Evolutionary conservation across 176 grass and related monocot genomes (phyloP).

Genomic region (Zoysia japonica): DNA sequence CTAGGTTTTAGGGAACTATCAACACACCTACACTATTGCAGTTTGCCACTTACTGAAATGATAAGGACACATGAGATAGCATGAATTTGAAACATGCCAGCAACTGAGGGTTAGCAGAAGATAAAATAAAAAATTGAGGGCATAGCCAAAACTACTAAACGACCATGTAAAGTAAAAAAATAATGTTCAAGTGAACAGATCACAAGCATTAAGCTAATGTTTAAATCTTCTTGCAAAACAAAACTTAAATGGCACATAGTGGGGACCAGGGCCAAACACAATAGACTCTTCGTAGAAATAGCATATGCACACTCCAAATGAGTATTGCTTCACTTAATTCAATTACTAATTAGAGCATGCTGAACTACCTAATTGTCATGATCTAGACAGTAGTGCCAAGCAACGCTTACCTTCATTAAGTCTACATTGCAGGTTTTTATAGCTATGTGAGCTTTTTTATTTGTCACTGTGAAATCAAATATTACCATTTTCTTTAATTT

Average conservation of each 20-base stretch:
- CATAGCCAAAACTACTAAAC: not conserved
- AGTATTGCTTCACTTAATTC: not conserved
- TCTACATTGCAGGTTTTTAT: not conserved
- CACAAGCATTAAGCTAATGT: not conserved
- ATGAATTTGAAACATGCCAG: not conserved
- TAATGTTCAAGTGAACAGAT: not conserved
- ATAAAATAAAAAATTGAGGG: not conserved
- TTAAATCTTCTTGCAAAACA: conserved; percentile 1
- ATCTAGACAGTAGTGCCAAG: not conserved
- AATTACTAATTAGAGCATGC: not conserved
- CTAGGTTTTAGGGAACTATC: not conserved
- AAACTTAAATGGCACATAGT: not conserved
- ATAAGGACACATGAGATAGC: not conserved
- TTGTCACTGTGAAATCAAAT: not conserved
- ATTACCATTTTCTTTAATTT: not conserved
- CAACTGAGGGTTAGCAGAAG: not conserved
- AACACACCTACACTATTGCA: not conserved
- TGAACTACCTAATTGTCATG: not conserved
- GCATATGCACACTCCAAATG: not conserved
- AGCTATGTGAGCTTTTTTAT: not conserved
- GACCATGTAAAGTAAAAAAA: no score
- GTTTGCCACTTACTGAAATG: not conserved
- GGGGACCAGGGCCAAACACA: not conserved
- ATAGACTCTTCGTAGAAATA: not conserved
- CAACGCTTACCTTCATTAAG: conserved; percentile 11